A percentile compares a stretch with the other conserved stretches of the same genome.
Conservation (phyloP, 1,139 yeast species). For the Saccharomyces hybrid region DNA sequence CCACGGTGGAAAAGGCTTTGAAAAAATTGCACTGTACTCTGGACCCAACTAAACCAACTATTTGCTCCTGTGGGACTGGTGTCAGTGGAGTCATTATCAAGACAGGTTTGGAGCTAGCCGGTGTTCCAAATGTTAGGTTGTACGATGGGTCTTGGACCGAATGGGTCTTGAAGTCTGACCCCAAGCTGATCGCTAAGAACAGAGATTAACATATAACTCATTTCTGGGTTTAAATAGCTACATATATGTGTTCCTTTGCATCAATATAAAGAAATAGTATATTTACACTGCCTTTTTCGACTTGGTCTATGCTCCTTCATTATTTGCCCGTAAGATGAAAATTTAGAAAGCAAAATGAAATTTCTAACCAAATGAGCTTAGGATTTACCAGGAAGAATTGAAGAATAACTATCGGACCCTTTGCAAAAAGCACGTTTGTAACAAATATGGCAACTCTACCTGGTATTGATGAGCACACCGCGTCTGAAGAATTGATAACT, state of each 20-base stretch:
- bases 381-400: background rate
- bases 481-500: slow-evolving; percentile 7
- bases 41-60: slow-evolving; percentile 49
- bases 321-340: background rate
- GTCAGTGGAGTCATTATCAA: slow-evolving; percentile 84
- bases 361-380: background rate
- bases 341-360: background rate
- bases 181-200: slow-evolving; percentile 30
- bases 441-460: slow-evolving; percentile 19
- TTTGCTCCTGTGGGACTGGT: slow-evolving; percentile 92
- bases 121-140: slow-evolving; percentile 47
- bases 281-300: background rate
- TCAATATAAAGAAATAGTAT: background rate
- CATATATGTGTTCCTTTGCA: background rate
- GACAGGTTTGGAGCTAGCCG: slow-evolving; percentile 57
- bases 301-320: background rate
- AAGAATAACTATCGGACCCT: background rate
- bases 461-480: slow-evolving; percentile 15
- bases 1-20: slow-evolving; percentile 18
- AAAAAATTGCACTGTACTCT: slow-evolving; percentile 24
- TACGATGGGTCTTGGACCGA: slow-evolving; percentile 95
- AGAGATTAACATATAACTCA: slow-evolving; percentile 11
- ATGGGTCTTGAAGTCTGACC: slow-evolving; percentile 35
- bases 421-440: background rate
- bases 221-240: background rate